These are phyloP conservation scores for Tricholomella constricta DNA, from an alignment of 768 basidiomycete species.

Conservation along the genomic window DNA sequence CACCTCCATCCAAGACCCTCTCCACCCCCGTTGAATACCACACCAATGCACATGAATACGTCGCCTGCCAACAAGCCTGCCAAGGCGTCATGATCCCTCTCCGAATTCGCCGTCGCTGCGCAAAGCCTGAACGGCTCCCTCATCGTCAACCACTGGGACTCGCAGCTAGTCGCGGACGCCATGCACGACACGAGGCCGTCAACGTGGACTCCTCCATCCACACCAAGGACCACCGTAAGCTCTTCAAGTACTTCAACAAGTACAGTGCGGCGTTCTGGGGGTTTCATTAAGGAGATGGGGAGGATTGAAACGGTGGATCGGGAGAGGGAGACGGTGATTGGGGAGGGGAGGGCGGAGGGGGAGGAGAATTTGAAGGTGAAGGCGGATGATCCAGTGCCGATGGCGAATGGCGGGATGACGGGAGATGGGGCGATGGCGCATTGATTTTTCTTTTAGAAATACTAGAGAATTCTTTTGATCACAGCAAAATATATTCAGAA, in stretches of 20 bases:
- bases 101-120: slow-evolving; percentile 97
- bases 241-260: slow-evolving; percentile 96
- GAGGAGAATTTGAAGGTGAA: not conserved
- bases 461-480: too few relatives aligned
- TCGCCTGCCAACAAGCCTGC: slow-evolving; percentile 89
- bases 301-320: slow-evolving; percentile 49
- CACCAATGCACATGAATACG: too few relatives aligned
- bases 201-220: slow-evolving; percentile 81
- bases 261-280: slow-evolving; percentile 95
- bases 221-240: slow-evolving; percentile 92
- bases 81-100: slow-evolving; percentile 98
- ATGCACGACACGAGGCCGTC: slow-evolving; percentile 93
- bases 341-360: not conserved
- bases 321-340: slow-evolving; percentile 34
- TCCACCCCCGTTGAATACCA: too few relatives aligned
- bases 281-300: slow-evolving; percentile 85
- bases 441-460: too few relatives aligned
- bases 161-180: slow-evolving; percentile 95
- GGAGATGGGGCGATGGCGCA: slow-evolving; percentile 9
- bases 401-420: slow-evolving; percentile 5
- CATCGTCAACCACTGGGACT: slow-evolving; percentile 99
- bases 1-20: too few relatives aligned
- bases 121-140: slow-evolving; percentile 94
- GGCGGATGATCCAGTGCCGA: not conserved
- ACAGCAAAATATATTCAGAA: too few relatives aligned